Evolutionary conservation across 139 green algal species (phyloP).

Genomic region (Tetraselmis striata): DNA sequence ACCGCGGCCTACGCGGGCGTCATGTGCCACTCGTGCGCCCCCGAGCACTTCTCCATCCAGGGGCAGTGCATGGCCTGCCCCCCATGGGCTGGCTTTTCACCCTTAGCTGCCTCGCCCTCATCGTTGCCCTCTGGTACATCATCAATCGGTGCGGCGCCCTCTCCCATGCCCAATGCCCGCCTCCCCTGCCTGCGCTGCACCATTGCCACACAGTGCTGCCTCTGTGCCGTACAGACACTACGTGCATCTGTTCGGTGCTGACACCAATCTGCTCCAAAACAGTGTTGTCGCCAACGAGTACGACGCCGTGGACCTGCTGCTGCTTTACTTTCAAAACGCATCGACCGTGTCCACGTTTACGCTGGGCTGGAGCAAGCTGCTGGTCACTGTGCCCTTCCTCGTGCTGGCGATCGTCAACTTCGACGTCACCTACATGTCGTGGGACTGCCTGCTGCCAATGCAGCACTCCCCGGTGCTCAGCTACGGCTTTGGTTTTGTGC

Average conservation of each 20-base stretch:
- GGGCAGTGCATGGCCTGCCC: slow-evolving; percentile 1
- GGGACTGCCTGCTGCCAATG: background rate
- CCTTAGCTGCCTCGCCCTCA: background rate
- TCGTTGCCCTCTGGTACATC: background rate
- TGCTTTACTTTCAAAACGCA: background rate
- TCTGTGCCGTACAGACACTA: no score
- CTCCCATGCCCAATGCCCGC: no score
- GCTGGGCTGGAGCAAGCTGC: background rate
- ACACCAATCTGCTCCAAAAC: no score
- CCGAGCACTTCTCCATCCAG: background rate
- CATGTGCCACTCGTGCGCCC: background rate
- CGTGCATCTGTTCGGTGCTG: no score
- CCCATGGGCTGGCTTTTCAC: background rate
- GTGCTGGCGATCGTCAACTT: background rate
- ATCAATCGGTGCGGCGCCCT: no score
- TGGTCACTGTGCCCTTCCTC: background rate
- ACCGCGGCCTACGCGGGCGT: background rate
- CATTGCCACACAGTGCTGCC: no score
- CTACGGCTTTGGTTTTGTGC: background rate
- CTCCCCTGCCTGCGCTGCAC: no score
- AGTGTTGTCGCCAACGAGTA: background rate
- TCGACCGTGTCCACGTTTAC: background rate
- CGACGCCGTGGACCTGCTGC: slow-evolving; percentile 1
- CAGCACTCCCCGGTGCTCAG: background rate
- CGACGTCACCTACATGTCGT: background rate